Percentiles rank a stretch among this genome's conserved stretches.
phyloP scores from a whole-genome alignment of 805 yeast genomes.

The Clavispora santaluciae region DNA sequence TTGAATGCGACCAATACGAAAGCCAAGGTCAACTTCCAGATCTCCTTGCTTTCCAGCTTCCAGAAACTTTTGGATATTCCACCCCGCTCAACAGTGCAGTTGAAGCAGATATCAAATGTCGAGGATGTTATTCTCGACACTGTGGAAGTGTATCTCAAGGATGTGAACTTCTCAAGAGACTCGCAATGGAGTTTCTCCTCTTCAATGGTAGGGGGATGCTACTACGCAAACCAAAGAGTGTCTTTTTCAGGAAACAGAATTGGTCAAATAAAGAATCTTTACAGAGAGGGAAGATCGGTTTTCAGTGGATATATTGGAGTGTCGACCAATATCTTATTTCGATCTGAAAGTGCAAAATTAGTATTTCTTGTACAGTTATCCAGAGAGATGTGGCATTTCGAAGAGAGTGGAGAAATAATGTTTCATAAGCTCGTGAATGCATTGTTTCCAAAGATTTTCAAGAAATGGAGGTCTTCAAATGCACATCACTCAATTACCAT shows the following conservation, averaged over 20 bases:
- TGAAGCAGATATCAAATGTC: conserved; percentile 40
- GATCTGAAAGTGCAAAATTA: conserved; percentile 87
- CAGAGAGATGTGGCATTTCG: conserved; percentile 97
- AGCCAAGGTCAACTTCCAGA: conserved; percentile 27
- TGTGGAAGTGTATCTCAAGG: conserved; percentile 76
- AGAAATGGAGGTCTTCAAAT: conserved; percentile 78
- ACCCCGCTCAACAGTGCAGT: conserved; percentile 60
- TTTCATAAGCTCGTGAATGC: conserved; percentile 90
- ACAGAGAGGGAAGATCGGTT: conserved; percentile 60
- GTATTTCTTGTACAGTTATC: conserved; percentile 84
- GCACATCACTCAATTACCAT: conserved; percentile 91
- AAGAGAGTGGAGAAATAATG: conserved; percentile 91
- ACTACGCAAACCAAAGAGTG: conserved; percentile 61
- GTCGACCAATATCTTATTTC: conserved; percentile 72
- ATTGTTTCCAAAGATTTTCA: conserved; percentile 84
- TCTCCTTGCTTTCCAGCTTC: conserved; percentile 58
- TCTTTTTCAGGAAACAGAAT: conserved; percentile 58
- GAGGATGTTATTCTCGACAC: conserved; percentile 67
- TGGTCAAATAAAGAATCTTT: conserved; percentile 59
- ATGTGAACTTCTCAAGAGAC: conserved; percentile 77
- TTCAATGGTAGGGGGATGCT: conserved; percentile 54
- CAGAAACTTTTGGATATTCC: conserved; percentile 60
- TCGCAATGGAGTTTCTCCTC: conserved; percentile 88
- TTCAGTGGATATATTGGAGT: conserved; percentile 74
- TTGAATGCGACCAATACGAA: conserved; percentile 3